These are phyloP conservation scores for Nitzschia sp. DNA, from an alignment of 108 stramenopile genomes.

Conservation along the genomic window DNA sequence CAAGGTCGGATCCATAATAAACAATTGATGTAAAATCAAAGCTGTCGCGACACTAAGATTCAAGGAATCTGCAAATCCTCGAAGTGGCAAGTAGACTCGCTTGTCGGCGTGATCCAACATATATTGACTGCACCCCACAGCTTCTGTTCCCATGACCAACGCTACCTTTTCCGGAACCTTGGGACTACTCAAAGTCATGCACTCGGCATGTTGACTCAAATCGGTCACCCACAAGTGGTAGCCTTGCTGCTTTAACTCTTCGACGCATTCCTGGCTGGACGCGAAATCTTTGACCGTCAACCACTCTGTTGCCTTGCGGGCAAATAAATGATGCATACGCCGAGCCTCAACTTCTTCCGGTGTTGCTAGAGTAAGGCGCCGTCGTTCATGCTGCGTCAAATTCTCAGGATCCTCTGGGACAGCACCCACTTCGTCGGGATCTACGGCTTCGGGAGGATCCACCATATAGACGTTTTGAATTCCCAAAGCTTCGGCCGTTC, in stretches of 20 bases:
- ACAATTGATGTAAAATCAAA: slow-evolving; percentile 79
- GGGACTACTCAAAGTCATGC: slow-evolving; percentile 34
- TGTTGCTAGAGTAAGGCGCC: slow-evolving; percentile 9
- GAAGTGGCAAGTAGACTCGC: slow-evolving; percentile 87
- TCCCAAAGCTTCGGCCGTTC: slow-evolving; percentile 87
- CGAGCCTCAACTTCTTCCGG: slow-evolving; percentile 64
- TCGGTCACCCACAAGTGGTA: slow-evolving; percentile 86
- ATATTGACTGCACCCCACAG: slow-evolving; percentile 80
- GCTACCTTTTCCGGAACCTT: slow-evolving; percentile 82
- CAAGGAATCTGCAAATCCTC: slow-evolving; percentile 90
- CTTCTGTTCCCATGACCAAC: slow-evolving; percentile 90
- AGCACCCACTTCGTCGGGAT: not conserved
- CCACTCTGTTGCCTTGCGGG: slow-evolving; percentile 88
- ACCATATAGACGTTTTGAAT: slow-evolving; percentile 83
- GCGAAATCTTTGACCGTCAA: slow-evolving; percentile 73
- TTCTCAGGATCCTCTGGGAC: not conserved
- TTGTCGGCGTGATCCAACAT: slow-evolving; percentile 73
- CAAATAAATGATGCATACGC: slow-evolving; percentile 79
- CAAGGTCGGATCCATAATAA: slow-evolving; percentile 70
- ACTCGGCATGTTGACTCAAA: slow-evolving; percentile 74
- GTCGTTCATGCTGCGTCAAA: slow-evolving; percentile 14
- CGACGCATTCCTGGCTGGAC: slow-evolving; percentile 66
- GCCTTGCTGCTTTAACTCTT: slow-evolving; percentile 49
- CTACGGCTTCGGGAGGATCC: slow-evolving; percentile 54
- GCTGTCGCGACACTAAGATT: slow-evolving; percentile 90